These are phyloP conservation scores for Pyrenochaeta sp. DNA, from an alignment of 2,329 filamentous ascomycete species.

Conservation along the genomic window DNA sequence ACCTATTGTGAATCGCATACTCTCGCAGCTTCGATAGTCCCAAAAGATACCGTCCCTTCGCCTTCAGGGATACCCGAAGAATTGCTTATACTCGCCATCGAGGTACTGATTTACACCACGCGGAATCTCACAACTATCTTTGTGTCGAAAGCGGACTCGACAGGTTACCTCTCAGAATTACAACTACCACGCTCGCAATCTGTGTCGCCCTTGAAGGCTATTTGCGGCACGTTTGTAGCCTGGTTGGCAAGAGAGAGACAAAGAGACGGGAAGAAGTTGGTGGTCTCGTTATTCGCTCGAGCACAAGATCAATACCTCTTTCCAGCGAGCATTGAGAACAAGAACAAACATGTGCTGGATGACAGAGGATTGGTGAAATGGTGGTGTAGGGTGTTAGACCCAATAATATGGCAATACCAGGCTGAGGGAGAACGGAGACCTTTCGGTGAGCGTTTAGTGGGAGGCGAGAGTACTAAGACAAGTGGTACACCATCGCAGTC, in stretches of 20 bases:
- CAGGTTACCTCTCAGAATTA: slow-evolving; percentile 79
- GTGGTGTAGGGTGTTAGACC: slow-evolving; percentile 92
- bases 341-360: slow-evolving; percentile 87
- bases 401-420: slow-evolving; percentile 67
- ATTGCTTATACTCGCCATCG: slow-evolving; percentile 82
- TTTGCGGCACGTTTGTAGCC: slow-evolving; percentile 77
- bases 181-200: slow-evolving; percentile 57
- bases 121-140: slow-evolving; percentile 85
- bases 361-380: slow-evolving; percentile 90
- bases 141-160: slow-evolving; percentile 96
- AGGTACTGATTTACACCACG: slow-evolving; percentile 86
- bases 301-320: slow-evolving; percentile 95
- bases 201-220: slow-evolving; percentile 76
- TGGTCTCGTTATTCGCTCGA: slow-evolving; percentile 90
- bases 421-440: slow-evolving; percentile 51
- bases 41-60: slow-evolving; percentile 35
- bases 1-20: slow-evolving; percentile 92
- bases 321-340: slow-evolving; percentile 86
- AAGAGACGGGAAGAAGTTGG: slow-evolving; percentile 70
- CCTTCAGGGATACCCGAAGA: slow-evolving; percentile 47
- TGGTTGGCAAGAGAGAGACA: slow-evolving; percentile 75
- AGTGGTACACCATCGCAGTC: slow-evolving; percentile 26
- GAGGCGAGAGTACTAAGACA: slow-evolving; percentile 35
- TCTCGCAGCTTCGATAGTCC: slow-evolving; percentile 64
- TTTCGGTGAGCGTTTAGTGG: slow-evolving; percentile 39